Evolutionary conservation across 441 rosid species (phyloP).

Genomic region (Gossypium schwendimanii): DNA sequence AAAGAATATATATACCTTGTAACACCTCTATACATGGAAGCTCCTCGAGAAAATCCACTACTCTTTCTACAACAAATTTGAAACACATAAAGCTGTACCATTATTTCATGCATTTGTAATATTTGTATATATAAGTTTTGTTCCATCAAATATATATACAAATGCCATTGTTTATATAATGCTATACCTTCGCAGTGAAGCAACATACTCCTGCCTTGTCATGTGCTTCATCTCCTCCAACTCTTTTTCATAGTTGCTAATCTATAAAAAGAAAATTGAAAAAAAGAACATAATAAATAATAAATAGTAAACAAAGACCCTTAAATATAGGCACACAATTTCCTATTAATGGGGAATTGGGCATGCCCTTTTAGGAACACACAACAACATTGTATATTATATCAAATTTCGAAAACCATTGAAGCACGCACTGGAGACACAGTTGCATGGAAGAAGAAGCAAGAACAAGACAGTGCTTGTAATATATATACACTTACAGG

Average conservation of each 20-base stretch:
- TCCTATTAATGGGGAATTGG: constrained; percentile 15
- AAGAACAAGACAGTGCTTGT: background rate
- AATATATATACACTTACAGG: constrained; percentile 33
- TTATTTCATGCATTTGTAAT: background rate
- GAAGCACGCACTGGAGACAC: too few relatives aligned
- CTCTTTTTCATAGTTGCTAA: constrained; percentile 51
- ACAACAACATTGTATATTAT: constrained; percentile 5
- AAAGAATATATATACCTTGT: constrained; percentile 48
- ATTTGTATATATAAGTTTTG: background rate
- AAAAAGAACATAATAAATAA: background rate
- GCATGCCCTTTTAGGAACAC: constrained; percentile 22
- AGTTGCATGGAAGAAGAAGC: too few relatives aligned
- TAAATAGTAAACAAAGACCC: constrained; percentile 17
- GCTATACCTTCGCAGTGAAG: constrained; percentile 61
- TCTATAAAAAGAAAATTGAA: constrained; percentile 21
- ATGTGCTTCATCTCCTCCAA: constrained; percentile 70
- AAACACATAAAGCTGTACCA: constrained; percentile 1
- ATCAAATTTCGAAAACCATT: too few relatives aligned
- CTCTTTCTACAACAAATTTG: constrained; percentile 53
- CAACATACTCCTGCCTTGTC: constrained; percentile 72
- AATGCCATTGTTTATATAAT: background rate
- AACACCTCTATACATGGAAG: constrained; percentile 90
- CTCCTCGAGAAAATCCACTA: constrained; percentile 96
- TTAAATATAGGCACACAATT: constrained; percentile 1
- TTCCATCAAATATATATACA: background rate